Evolutionary conservation across 306 rosid species (phyloP).

Genomic region (Abrus pulchellus): DNA sequence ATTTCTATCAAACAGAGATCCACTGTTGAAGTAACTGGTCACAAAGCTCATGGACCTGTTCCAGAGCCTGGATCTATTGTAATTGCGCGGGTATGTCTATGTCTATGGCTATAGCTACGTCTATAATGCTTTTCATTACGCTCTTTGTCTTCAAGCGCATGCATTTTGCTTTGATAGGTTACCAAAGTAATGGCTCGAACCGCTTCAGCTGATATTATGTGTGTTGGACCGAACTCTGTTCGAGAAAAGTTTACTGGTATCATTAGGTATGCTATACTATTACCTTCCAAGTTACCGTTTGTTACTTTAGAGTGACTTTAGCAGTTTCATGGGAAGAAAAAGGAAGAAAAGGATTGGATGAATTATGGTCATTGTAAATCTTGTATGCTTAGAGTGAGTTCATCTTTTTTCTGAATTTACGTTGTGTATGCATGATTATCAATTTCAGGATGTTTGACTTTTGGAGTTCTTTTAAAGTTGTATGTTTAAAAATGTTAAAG

Average conservation of each 20-base stretch:
- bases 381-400: not conserved
- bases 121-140: not conserved
- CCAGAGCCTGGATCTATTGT: slow-evolving; percentile 87
- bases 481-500: slow-evolving; percentile 3
- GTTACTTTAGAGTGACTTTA: not conserved
- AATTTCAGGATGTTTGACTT: slow-evolving; percentile 29
- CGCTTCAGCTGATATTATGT: slow-evolving; percentile 86
- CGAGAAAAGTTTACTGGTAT: slow-evolving; percentile 80
- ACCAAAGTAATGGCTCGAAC: slow-evolving; percentile 81
- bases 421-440: not conserved
- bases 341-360: not conserved
- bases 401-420: not conserved
- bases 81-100: slow-evolving; percentile 69
- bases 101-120: not conserved
- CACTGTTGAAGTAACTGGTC: slow-evolving; percentile 83
- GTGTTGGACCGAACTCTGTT: slow-evolving; percentile 86
- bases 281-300: slow-evolving; percentile 6
- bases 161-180: slow-evolving; percentile 56
- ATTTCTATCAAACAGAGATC: slow-evolving; percentile 63
- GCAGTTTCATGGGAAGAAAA: slow-evolving; percentile 2
- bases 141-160: not conserved
- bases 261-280: slow-evolving; percentile 65
- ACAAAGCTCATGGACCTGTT: slow-evolving; percentile 87
- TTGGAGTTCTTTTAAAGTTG: slow-evolving; percentile 5
- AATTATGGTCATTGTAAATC: slow-evolving; percentile 5